phyloP scores from a whole-genome alignment of 257 asterid species.

The Solanum arcanum region DNA sequence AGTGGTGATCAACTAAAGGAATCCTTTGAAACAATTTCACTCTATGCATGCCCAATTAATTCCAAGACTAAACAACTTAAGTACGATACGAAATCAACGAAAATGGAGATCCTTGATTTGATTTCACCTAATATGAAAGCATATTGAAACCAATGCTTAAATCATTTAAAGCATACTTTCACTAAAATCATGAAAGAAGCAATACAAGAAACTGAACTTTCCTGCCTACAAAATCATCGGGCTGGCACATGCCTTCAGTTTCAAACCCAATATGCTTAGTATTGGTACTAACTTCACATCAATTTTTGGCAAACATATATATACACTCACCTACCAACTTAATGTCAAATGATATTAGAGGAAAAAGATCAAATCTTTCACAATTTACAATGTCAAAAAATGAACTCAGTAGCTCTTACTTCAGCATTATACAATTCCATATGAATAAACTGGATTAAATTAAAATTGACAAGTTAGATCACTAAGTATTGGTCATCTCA shows the following conservation, averaged over 20 bases:
- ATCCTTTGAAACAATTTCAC: neutral
- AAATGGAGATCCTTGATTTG: neutral
- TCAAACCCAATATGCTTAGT: neutral
- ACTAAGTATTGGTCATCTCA: neutral
- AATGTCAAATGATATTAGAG: neutral
- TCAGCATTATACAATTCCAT: neutral
- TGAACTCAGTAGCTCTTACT: neutral
- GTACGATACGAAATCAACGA: neutral
- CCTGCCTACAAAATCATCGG: neutral
- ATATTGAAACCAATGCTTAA: neutral
- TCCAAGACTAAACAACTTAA: neutral
- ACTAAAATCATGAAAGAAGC: neutral
- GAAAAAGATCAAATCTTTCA: neutral
- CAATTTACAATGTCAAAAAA: neutral
- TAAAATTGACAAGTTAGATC: neutral
- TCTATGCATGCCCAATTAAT: neutral
- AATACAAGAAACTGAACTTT: neutral
- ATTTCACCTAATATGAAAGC: neutral
- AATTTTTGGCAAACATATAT: neutral
- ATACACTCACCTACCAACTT: neutral
- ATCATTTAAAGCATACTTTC: neutral
- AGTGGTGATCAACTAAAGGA: neutral
- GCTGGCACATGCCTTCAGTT: neutral
- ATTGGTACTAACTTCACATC: neutral
- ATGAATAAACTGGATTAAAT: neutral